Conservation (phyloP, 768 basidiomycete genomes). For the Trametes villosa region DNA sequence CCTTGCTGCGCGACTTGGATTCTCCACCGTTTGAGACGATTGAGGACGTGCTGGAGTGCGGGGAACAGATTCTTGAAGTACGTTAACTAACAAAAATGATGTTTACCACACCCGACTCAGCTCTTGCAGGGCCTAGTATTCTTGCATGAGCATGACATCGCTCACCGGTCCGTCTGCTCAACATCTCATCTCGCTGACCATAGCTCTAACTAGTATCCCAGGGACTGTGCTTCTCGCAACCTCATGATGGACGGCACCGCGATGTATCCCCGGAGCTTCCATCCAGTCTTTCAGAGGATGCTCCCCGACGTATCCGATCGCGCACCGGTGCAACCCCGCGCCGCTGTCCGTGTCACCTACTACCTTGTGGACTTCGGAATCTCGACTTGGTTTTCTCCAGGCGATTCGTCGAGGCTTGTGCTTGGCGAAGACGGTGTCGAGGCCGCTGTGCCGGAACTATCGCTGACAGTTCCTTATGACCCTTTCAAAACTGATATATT, state of each 20-base stretch:
- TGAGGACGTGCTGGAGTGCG: too few relatives aligned
- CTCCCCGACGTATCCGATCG: neutral
- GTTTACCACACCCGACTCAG: too few relatives aligned
- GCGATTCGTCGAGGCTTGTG: neutral
- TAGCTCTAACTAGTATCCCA: neutral
- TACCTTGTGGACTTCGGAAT: slow-evolving; percentile 1
- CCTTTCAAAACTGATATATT: neutral
- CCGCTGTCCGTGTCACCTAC: neutral
- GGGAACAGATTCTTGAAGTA: too few relatives aligned
- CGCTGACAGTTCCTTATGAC: neutral
- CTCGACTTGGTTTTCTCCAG: neutral
- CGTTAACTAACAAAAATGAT: too few relatives aligned
- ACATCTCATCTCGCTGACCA: neutral
- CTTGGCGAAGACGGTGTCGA: neutral
- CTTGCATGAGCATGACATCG: slow-evolving; percentile 26
- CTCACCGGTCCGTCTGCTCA: slow-evolving; percentile 23
- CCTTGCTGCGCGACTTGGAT: too few relatives aligned
- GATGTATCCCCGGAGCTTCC: slow-evolving; percentile 26
- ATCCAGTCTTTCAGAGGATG: slow-evolving; percentile 1
- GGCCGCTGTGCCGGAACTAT: neutral
- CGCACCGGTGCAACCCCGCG: neutral
- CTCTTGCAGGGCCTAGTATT: slow-evolving; percentile 32
- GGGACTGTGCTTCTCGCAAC: slow-evolving; percentile 28
- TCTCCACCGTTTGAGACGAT: too few relatives aligned
- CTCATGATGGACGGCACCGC: slow-evolving; percentile 27